Evolutionary conservation across 371 early-diverging fungal genomes (phyloP), one percentile per base, ranked within the genome.

Genomic region (Coemansia sp.): DNA sequence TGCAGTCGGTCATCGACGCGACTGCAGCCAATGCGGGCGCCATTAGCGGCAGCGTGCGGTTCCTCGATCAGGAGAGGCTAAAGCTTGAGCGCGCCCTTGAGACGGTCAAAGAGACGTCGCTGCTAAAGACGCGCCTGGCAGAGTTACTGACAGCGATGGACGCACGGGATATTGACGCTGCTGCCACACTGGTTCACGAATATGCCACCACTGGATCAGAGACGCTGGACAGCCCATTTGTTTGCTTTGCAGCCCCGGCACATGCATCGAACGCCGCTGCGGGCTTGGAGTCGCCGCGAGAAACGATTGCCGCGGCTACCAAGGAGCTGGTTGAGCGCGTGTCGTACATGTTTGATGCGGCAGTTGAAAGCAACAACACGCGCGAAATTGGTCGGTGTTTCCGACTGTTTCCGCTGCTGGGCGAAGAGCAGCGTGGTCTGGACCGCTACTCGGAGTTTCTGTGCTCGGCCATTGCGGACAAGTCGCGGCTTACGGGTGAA

Each of bases 391-490:
- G 91, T 14, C 83, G 91, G 9, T 93, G 87, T 67, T 92, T 95
- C 76, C 89, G 92, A 58, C 77, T 95, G 38, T 96, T 95, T 68
- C 95, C 97, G 11, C 74, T 89, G 30, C 83, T 95, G 10, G 88
- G 93, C 11, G 87, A 90, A 51, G 84, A 88, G 62, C 84, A 84
- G 8, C 85, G 89, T 42, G 97, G 97, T 4, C 72, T 96, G 59
- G 93, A 93, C 79, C 85, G 85, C 74, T 93, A 91, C 63, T 87
- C 93, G 5, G 81, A 85, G 45, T 93, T 93, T 76, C 85, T 95
- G 4, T 92, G 93, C 67, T 82, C 85, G 9, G 88, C 62, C 26
- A 52, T 82, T 31, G 68, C 62, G 32, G 80, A 79, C 10, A 68
- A 69, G 39, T 57, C 72, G 54, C 69, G 69, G 3, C 30, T 76